A percentile compares a stretch with the other conserved stretches of the same genome.
phyloP scores from a whole-genome alignment of 768 basidiomycete species.

The Baorangia bicolor region DNA sequence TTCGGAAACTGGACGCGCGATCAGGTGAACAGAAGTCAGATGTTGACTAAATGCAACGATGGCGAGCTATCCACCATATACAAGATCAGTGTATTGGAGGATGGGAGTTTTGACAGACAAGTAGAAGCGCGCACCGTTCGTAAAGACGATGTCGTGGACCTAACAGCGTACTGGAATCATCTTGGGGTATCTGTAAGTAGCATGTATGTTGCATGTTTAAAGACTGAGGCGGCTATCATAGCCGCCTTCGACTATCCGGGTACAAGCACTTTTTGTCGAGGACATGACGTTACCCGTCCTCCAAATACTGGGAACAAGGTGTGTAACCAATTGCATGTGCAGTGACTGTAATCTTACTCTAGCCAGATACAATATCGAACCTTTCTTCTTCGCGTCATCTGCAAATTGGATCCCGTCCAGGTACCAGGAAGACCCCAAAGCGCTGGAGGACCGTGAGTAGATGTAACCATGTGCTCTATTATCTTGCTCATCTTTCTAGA shows the following conservation, averaged over 20 bases:
- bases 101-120: slow-evolving; percentile 19
- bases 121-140: slow-evolving; percentile 10
- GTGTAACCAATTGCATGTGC: background rate
- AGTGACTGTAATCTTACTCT: background rate
- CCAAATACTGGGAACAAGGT: slow-evolving; percentile 42
- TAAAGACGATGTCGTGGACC: slow-evolving; percentile 8
- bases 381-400: slow-evolving; percentile 45
- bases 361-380: slow-evolving; percentile 41
- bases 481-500: slow-evolving; percentile 28
- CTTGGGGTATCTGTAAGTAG: slow-evolving; percentile 27
- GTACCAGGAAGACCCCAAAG: slow-evolving; percentile 38
- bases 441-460: slow-evolving; percentile 40
- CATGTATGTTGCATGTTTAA: background rate
- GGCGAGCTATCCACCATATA: slow-evolving; percentile 18
- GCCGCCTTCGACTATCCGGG: slow-evolving; percentile 27
- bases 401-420: slow-evolving; percentile 42
- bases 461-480: background rate
- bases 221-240: slow-evolving; percentile 11
- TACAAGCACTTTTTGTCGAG: slow-evolving; percentile 41
- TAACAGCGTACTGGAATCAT: slow-evolving; percentile 30
- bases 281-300: slow-evolving; percentile 35
- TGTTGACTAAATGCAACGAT: slow-evolving; percentile 25
- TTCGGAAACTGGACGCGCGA: slow-evolving; percentile 54
- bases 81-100: slow-evolving; percentile 15
- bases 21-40: slow-evolving; percentile 40